phyloP scores from a whole-genome alignment of 2,329 filamentous ascomycete genomes.

The Trichoderma polysporum region DNA sequence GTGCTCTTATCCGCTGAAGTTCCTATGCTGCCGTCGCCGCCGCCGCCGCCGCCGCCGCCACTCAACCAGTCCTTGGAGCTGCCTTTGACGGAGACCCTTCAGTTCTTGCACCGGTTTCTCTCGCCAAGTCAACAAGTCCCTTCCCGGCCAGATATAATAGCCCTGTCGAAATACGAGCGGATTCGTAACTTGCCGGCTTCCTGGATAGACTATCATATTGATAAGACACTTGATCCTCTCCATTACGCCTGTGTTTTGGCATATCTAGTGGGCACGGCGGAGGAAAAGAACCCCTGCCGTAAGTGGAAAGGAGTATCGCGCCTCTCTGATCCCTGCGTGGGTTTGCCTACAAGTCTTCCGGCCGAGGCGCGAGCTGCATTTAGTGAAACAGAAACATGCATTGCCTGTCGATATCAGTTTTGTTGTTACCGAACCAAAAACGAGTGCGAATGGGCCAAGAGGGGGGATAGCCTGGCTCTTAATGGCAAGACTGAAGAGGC shows the following conservation, averaged over 20 bases:
- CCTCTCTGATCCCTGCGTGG: slow-evolving; percentile 33
- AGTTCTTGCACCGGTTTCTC: slow-evolving; percentile 29
- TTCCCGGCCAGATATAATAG: slow-evolving; percentile 28
- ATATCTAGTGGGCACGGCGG: slow-evolving; percentile 34
- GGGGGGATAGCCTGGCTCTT: neutral
- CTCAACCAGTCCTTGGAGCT: neutral
- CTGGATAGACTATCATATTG: slow-evolving; percentile 30
- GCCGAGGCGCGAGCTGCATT: slow-evolving; percentile 25
- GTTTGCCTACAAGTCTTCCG: slow-evolving; percentile 27
- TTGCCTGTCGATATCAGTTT: slow-evolving; percentile 34
- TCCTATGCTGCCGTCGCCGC: neutral
- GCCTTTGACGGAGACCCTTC: slow-evolving; percentile 17
- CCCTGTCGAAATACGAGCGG: slow-evolving; percentile 27
- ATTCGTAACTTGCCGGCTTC: slow-evolving; percentile 28
- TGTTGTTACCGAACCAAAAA: slow-evolving; percentile 29
- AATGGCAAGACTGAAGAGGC: neutral
- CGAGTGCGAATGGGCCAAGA: slow-evolving; percentile 29
- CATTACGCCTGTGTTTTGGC: slow-evolving; percentile 35
- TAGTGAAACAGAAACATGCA: slow-evolving; percentile 28
- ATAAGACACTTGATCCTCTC: slow-evolving; percentile 23
- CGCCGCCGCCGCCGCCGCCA: neutral
- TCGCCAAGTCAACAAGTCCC: slow-evolving; percentile 24
- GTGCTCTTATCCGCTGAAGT: neutral
- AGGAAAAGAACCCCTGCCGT: slow-evolving; percentile 22
- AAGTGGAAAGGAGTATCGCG: slow-evolving; percentile 20